These are phyloP conservation scores for Fragaria iinumae DNA, from an alignment of 306 rosid species.

Conservation along the genomic window DNA sequence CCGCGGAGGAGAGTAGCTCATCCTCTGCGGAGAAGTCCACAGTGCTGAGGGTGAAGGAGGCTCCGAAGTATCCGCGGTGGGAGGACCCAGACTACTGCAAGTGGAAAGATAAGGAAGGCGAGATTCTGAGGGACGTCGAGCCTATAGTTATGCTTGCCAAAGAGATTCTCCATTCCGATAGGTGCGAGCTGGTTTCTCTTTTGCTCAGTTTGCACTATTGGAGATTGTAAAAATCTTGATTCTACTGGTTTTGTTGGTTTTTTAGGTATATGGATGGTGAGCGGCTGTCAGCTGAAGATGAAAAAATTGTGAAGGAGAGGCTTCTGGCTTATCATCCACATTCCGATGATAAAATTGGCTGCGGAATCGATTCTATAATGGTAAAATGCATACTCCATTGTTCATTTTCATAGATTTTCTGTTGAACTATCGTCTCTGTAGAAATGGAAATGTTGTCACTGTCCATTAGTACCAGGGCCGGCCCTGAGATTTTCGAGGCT, in stretches of 20 bases:
- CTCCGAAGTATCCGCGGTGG: conserved; percentile 33
- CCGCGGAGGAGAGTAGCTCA: conserved; percentile 30
- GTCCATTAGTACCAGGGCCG: too few species aligned
- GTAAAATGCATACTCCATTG: conserved; percentile 24
- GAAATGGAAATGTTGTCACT: too few species aligned
- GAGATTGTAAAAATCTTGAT: not conserved
- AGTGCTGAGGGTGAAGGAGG: conserved; percentile 27
- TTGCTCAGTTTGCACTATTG: not conserved
- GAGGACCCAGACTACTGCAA: conserved; percentile 56
- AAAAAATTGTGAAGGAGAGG: conserved; percentile 59
- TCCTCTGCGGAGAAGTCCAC: conserved; percentile 27
- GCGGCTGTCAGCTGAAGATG: conserved; percentile 50
- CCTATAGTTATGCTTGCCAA: conserved; percentile 57
- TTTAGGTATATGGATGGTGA: conserved; percentile 70
- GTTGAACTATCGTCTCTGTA: not conserved
- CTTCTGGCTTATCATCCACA: conserved; percentile 81
- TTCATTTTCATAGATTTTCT: not conserved
- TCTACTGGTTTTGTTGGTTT: not conserved
- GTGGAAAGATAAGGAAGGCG: conserved; percentile 67
- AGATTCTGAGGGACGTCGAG: conserved; percentile 63
- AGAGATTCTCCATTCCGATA: conserved; percentile 68
- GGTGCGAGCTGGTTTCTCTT: conserved; percentile 16
- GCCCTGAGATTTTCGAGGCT: too few species aligned
- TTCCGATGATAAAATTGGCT: conserved; percentile 79
- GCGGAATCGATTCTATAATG: conserved; percentile 83